Evolutionary conservation across 805 yeast species (phyloP).

Genomic region (Zygosaccharomyces lentus): DNA sequence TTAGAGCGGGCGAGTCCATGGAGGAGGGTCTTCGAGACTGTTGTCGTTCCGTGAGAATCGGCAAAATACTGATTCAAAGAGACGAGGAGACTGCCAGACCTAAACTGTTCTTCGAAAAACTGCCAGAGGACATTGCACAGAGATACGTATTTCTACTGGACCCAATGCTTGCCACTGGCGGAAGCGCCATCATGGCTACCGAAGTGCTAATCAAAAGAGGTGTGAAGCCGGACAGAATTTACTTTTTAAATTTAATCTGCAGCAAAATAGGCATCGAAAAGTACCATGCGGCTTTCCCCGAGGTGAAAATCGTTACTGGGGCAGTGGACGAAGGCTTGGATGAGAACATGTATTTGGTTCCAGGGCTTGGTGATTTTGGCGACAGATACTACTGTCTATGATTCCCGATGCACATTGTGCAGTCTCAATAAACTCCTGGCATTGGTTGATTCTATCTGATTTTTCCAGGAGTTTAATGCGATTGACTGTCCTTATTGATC

Average conservation of each 20-base stretch:
- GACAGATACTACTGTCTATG: slow-evolving; percentile 93
- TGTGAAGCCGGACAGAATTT: slow-evolving; percentile 79
- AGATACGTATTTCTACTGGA: slow-evolving; percentile 89
- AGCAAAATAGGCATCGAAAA: slow-evolving; percentile 89
- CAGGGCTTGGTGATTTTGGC: slow-evolving; percentile 98
- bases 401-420: too few species aligned
- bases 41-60: slow-evolving; percentile 92
- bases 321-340: slow-evolving; percentile 85
- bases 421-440: too few species aligned
- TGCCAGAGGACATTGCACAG: slow-evolving; percentile 86
- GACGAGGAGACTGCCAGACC: slow-evolving; percentile 97
- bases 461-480: too few species aligned
- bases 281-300: slow-evolving; percentile 75
- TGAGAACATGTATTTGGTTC: slow-evolving; percentile 78
- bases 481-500: too few species aligned
- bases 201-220: slow-evolving; percentile 85
- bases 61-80: slow-evolving; percentile 94
- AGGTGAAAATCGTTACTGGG: slow-evolving; percentile 87
- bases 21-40: slow-evolving; percentile 98
- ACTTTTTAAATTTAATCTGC: slow-evolving; percentile 86
- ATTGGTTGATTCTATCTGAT: too few species aligned
- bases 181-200: slow-evolving; percentile 95
- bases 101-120: slow-evolving; percentile 84
- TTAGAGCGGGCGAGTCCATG: slow-evolving; percentile 99
- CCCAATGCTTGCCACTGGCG: slow-evolving; percentile 99